Evolutionary conservation across 2,329 filamentous ascomycete genomes (phyloP).

Genomic region (Pseudogymnoascus sp.): DNA sequence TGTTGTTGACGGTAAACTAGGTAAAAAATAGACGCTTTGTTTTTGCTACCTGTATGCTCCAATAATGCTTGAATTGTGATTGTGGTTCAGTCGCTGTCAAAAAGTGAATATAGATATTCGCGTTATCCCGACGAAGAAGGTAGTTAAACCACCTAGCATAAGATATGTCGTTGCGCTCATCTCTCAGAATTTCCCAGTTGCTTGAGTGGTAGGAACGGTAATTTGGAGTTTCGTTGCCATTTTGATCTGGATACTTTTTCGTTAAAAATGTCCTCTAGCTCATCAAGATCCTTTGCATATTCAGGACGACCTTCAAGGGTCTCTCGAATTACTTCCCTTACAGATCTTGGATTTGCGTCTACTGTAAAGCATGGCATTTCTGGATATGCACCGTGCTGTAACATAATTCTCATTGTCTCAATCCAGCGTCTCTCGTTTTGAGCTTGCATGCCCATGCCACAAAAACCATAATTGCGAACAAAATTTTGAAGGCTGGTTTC

Average conservation of each 20-base stretch:
- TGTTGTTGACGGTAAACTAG: background rate
- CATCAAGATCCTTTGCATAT: background rate
- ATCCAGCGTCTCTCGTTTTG: background rate
- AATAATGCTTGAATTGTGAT: background rate
- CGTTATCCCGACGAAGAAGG: background rate
- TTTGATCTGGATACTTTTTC: background rate
- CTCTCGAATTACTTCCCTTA: background rate
- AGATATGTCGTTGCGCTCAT: background rate
- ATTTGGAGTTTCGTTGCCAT: background rate
- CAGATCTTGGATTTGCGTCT: too few species aligned
- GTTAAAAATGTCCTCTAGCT: background rate
- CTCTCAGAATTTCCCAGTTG: background rate
- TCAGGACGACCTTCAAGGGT: background rate
- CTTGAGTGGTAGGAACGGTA: background rate
- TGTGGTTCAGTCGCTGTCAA: background rate
- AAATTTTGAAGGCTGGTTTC: too few species aligned
- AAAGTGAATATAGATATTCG: background rate
- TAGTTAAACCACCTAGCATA: background rate
- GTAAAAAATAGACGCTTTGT: background rate
- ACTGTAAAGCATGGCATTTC: too few species aligned
- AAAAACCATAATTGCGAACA: too few species aligned
- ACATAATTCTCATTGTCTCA: background rate
- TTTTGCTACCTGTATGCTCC: background rate
- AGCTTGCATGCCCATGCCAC: too few species aligned
- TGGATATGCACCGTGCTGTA: background rate